Evolutionary conservation across 768 basidiomycete genomes (phyloP).

Genomic region (Amanita phalloides): DNA sequence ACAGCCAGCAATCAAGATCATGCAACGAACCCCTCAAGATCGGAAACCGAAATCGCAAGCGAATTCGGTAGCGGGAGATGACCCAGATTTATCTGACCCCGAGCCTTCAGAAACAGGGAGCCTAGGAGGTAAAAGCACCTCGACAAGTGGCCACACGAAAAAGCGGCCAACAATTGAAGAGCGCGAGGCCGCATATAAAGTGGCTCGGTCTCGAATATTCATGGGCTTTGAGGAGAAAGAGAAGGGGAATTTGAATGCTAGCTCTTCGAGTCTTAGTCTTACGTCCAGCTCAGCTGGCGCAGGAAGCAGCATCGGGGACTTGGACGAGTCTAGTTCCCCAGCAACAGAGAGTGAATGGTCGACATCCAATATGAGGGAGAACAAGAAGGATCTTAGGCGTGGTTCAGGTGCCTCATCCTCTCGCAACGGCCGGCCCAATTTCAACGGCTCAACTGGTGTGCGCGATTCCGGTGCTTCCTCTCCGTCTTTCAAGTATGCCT

Average conservation of each 20-base stretch:
- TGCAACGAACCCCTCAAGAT: slow-evolving; percentile 55
- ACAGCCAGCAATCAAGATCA: slow-evolving; percentile 81
- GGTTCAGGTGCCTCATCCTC: slow-evolving; percentile 47
- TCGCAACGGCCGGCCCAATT: slow-evolving; percentile 36
- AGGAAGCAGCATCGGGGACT: slow-evolving; percentile 50
- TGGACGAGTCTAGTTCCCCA: slow-evolving; percentile 64
- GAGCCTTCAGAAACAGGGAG: slow-evolving; percentile 80
- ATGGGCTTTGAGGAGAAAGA: slow-evolving; percentile 72
- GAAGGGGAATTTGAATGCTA: slow-evolving; percentile 63
- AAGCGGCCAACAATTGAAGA: slow-evolving; percentile 75
- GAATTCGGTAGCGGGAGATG: slow-evolving; percentile 65
- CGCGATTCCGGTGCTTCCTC: slow-evolving; percentile 68
- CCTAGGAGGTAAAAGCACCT: slow-evolving; percentile 55
- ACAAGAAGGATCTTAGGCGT: slow-evolving; percentile 35
- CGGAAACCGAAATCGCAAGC: slow-evolving; percentile 46
- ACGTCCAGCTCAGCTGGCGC: slow-evolving; percentile 52
- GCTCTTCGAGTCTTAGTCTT: slow-evolving; percentile 65
- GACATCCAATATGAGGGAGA: slow-evolving; percentile 38
- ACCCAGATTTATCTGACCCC: slow-evolving; percentile 65
- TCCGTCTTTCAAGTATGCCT: slow-evolving; percentile 66
- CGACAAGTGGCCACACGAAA: slow-evolving; percentile 50
- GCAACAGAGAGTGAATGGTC: slow-evolving; percentile 82
- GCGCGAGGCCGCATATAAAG: slow-evolving; percentile 83
- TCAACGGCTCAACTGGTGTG: slow-evolving; percentile 50
- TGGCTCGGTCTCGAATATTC: slow-evolving; percentile 80